Percentiles rank a stretch among this genome's conserved stretches.
These are phyloP conservation scores for Candida ovalis DNA, from an alignment of 805 yeast species.

Conservation along the genomic window DNA sequence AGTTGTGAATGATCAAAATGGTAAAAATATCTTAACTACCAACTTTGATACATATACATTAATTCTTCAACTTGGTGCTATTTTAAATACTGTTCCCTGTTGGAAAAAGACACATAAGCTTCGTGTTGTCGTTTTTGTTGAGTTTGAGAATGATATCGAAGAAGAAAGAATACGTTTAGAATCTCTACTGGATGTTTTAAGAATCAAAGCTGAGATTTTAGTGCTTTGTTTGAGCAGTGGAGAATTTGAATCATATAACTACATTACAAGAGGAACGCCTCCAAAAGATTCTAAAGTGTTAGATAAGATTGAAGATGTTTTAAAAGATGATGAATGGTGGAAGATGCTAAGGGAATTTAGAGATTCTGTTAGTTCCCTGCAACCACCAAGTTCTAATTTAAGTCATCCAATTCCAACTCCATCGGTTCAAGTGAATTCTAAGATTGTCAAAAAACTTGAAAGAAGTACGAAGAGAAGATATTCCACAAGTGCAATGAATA, in stretches of 20 bases:
- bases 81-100: conserved; percentile 84
- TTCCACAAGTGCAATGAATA: conserved; percentile 64
- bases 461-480: conserved; percentile 37
- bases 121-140: conserved; percentile 89
- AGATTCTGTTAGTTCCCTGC: conserved; percentile 3
- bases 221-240: conserved; percentile 67
- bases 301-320: conserved; percentile 44
- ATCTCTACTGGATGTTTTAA: conserved; percentile 64
- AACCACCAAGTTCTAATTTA: neutral
- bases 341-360: conserved; percentile 59
- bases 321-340: conserved; percentile 87
- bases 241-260: conserved; percentile 58
- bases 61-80: conserved; percentile 90
- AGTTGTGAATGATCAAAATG: conserved; percentile 61
- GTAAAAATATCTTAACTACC: conserved; percentile 67
- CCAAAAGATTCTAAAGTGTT: conserved; percentile 29
- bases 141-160: conserved; percentile 59
- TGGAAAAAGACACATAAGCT: conserved; percentile 79
- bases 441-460: conserved; percentile 27
- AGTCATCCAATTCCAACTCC: conserved; percentile 11
- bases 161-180: conserved; percentile 65
- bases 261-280: conserved; percentile 66
- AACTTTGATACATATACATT: conserved; percentile 95
- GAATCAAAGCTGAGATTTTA: conserved; percentile 80
- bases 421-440: conserved; percentile 19